A percentile compares a stretch with the other conserved stretches of the same genome.
Conservation (phyloP, 805 yeast species). For the Torulaspora microellipsoides region DNA sequence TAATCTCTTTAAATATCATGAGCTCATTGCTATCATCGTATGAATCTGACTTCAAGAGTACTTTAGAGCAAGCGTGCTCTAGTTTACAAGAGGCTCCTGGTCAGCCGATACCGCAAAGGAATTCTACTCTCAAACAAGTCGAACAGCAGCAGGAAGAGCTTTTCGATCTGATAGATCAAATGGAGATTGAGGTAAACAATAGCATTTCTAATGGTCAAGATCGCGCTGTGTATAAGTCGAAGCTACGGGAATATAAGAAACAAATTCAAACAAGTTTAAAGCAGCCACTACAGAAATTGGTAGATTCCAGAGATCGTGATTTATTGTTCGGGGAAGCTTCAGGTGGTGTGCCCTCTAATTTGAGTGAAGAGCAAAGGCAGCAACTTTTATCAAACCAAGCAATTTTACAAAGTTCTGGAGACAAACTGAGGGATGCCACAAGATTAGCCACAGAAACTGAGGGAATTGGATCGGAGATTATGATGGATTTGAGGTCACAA, state of each 20-base stretch:
- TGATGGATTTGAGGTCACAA: conserved; percentile 85
- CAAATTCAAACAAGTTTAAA: conserved; percentile 56
- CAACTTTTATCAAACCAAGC: conserved; percentile 74
- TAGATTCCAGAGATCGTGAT: conserved; percentile 68
- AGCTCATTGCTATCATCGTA: conserved; percentile 30
- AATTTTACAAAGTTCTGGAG: conserved; percentile 74
- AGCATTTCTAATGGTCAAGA: conserved; percentile 34
- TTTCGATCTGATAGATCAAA: conserved; percentile 72
- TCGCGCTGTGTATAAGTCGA: conserved; percentile 68
- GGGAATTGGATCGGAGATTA: conserved; percentile 81
- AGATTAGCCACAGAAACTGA: conserved; percentile 92
- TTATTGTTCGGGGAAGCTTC: conserved; percentile 60
- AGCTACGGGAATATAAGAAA: conserved; percentile 64
- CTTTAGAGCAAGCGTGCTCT: conserved; percentile 27
- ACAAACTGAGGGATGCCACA: conserved; percentile 80
- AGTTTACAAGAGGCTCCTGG: conserved; percentile 17
- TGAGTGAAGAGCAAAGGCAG: conserved; percentile 67
- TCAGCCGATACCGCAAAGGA: conserved; percentile 23
- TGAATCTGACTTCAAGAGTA: conserved; percentile 37
- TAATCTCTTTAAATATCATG: conserved; percentile 14
- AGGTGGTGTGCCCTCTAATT: conserved; percentile 28
- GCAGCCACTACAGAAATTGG: conserved; percentile 46
- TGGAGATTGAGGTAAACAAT: conserved; percentile 86
- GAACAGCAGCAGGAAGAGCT: conserved; percentile 33
- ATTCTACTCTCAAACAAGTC: conserved; percentile 23